Conservation (phyloP, 805 yeast genomes). For the Saccharomycopsis microspora region DNA sequence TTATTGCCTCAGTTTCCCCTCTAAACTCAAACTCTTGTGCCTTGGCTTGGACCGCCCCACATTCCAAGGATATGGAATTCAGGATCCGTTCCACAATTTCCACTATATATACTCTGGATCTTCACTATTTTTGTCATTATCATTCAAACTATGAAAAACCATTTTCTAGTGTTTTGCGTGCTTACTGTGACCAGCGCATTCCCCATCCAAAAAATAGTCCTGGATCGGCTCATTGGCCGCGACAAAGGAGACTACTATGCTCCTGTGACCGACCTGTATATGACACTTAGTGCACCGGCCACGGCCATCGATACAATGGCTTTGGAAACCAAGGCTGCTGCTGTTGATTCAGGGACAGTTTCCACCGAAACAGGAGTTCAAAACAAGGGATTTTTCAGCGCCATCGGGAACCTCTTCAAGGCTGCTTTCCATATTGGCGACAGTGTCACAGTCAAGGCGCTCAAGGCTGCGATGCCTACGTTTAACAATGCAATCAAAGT, state of each 20-base stretch:
- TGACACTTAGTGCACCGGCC: not conserved
- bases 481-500: not conserved
- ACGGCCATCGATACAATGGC: not conserved
- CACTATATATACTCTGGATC: not conserved
- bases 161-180: not conserved
- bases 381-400: slow-evolving; percentile 8
- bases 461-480: slow-evolving; percentile 3
- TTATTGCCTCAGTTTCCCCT: too few relatives aligned
- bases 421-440: slow-evolving; percentile 7
- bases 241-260: slow-evolving; percentile 5
- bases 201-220: not conserved
- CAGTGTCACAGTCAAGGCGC: not conserved
- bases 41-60: too few relatives aligned
- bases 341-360: not conserved
- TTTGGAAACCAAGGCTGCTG: not conserved
- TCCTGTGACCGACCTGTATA: not conserved
- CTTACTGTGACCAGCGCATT: not conserved
- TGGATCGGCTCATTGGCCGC: not conserved
- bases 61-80: too few relatives aligned
- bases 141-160: not conserved
- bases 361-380: slow-evolving; percentile 2
- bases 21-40: too few relatives aligned
- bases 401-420: slow-evolving; percentile 6
- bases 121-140: not conserved
- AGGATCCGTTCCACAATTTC: too few relatives aligned